Evolutionary conservation across 805 yeast species (phyloP), one percentile per base, ranked within the genome.

Genomic region (Maudiozyma bulderi): DNA sequence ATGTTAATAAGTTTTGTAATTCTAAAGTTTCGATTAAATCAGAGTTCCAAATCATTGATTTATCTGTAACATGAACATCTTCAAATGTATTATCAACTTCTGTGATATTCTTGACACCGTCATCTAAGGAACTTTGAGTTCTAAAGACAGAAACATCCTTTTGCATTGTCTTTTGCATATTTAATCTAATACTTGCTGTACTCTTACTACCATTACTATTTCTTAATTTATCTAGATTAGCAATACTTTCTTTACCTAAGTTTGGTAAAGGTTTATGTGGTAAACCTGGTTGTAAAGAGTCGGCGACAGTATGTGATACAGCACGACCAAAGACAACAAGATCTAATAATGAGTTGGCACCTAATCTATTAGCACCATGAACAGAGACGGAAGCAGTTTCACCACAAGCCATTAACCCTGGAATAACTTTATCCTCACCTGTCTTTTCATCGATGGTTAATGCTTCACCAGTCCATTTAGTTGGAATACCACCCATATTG

Each of bases 401-500:
- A 78, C 99, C 99, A 76, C 97, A 89, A 13, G 99, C 97, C 69
- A 80, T 78, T 59, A 91, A 77, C 64, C 99, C 99, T 64, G 91
- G 93, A 54, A 91, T 93, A 58, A 85, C 80, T 65, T 77, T 80
- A 69, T 93, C 99, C 63, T 91, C 81, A 60, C 99, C 99, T 46
- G 77, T 72, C 57, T 78, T 73, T 65, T 79, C 91, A 65, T 85
- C 88, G 61, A 84, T 66, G 44, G 87, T 87, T 54, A 91, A 68
- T 47, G 82, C 97, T 75, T 91, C 97, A 76, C 98, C 99, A 57
- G 84, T 86, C 85, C 88, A 93, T 71, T 84, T 87, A 58, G 99
- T 93, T 70, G 99, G 99, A 58, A 91, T 87, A 82, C 98, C 98
- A 72, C 99, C 99, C 99, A 91, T 91, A 74, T 91, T 91, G 78